Base-by-base conservation (phyloP, 495 filamentous ascomycete species). In the Cudoniella acicularis region DNA sequence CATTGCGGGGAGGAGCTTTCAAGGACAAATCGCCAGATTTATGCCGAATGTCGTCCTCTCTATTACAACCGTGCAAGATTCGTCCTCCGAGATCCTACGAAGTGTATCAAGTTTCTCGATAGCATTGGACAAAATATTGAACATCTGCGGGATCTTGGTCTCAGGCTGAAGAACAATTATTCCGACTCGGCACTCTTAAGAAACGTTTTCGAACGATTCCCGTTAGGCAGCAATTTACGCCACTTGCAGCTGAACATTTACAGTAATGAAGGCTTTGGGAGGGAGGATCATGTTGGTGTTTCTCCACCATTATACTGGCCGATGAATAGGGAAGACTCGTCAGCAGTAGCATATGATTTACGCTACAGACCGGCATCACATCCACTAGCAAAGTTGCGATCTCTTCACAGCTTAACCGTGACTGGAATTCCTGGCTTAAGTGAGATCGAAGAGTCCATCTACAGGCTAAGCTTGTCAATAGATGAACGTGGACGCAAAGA, bases 1-100 rank as follows among this genome's bases (percentile, higher is more conserved):
- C 52, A 24, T 11, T 53, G 56, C 30, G 61, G 52, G 6, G 23
- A 60, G 17, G 42, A 45, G 1, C 42, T 63, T 21, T 59, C 61
- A 10, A n/a, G 49, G 1, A 48, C 45, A 1, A 54, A 42, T 20
- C 56, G 27, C 2, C 50, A 59, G 22, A 20, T 59, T 3, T 63
- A 59, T 42, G 9, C 23, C 10, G 50, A 63, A 25, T 50, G 26
- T 21, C 49, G 56, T 43, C 17, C 22, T 21, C 22, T 22, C 17
- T 50, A 42, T 20, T 63, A 59, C 23, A 43, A 59, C 2, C 8
- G 45, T 49, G 55, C 26, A 47, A 25, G 16, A 10, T 58, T 54
- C 40, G 16, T 25, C 8, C 58, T 58, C 21, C 10, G 26, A 6
- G 27, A 11, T 10, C 42, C 41, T 0, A n/a, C 2, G 2, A 17